A percentile compares a stretch with the other conserved stretches of the same genome.
Conservation (phyloP, 805 yeast species). For the Cyberlindnera maritima region DNA sequence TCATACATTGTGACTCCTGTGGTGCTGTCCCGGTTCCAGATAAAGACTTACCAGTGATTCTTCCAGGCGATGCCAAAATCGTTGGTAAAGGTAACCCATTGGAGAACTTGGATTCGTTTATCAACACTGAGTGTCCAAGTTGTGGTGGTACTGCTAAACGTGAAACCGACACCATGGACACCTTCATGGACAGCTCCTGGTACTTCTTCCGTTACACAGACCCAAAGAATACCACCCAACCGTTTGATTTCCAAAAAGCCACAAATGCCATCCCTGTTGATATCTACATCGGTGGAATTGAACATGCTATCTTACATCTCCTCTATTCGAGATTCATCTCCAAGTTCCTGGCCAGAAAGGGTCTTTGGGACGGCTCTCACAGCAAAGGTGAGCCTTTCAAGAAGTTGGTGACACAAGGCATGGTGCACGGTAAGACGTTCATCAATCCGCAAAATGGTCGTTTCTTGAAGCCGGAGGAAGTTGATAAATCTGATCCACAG, state of each 20-base stretch:
- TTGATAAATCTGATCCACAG: slow-evolving; percentile 41
- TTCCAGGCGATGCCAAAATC: slow-evolving; percentile 58
- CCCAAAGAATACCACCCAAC: slow-evolving; percentile 52
- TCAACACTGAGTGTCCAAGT: slow-evolving; percentile 73
- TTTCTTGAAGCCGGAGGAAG: slow-evolving; percentile 77
- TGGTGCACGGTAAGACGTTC: slow-evolving; percentile 93
- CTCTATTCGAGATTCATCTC: slow-evolving; percentile 83
- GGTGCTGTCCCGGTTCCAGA: slow-evolving; percentile 95
- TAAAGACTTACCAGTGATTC: slow-evolving; percentile 72
- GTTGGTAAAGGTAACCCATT: slow-evolving; percentile 65
- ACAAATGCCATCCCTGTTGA: slow-evolving; percentile 74
- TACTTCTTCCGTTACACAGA: slow-evolving; percentile 85
- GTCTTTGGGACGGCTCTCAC: slow-evolving; percentile 62
- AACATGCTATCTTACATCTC: slow-evolving; percentile 92
- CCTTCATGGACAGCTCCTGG: slow-evolving; percentile 98
- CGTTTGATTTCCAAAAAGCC: slow-evolving; percentile 53
- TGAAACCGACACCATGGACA: slow-evolving; percentile 98
- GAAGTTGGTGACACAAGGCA: slow-evolving; percentile 86
- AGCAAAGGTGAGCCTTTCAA: slow-evolving; percentile 76
- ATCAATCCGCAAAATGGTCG: slow-evolving; percentile 68
- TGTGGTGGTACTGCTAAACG: slow-evolving; percentile 75
- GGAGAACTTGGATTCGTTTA: slow-evolving; percentile 62
- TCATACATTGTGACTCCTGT: slow-evolving; percentile 80
- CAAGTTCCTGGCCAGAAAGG: slow-evolving; percentile 68
- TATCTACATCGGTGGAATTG: slow-evolving; percentile 91